phyloP scores from a whole-genome alignment of 768 basidiomycete genomes.

The Suillus subalutaceus region DNA sequence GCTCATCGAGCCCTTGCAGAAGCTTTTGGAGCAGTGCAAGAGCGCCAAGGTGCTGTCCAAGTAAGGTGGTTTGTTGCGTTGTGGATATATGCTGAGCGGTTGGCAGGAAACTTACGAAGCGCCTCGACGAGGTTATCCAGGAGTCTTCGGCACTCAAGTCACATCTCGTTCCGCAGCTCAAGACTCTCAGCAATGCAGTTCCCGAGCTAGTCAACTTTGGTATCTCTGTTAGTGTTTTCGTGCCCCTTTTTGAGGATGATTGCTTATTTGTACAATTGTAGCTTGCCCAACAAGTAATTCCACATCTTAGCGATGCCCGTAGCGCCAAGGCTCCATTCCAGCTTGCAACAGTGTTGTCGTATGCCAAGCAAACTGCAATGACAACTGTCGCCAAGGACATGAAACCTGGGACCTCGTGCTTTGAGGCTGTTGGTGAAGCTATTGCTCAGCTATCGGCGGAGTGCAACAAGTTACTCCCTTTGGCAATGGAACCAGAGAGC shows the following conservation, averaged over 20 bases:
- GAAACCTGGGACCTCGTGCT: constrained; percentile 66
- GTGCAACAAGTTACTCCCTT: constrained; percentile 68
- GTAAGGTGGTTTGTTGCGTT: constrained; percentile 42
- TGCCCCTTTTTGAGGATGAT: background rate
- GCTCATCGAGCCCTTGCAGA: constrained; percentile 81
- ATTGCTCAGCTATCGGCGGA: constrained; percentile 73
- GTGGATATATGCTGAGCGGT: constrained; percentile 7
- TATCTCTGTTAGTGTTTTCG: constrained; percentile 64
- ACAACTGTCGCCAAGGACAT: constrained; percentile 70
- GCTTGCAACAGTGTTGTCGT: constrained; percentile 66
- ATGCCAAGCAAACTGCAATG: constrained; percentile 73
- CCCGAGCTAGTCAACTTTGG: constrained; percentile 89
- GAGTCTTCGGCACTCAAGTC: constrained; percentile 73
- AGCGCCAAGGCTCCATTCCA: constrained; percentile 79
- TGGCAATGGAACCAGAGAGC: constrained; percentile 74
- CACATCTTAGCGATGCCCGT: constrained; percentile 82
- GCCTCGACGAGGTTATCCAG: constrained; percentile 78
- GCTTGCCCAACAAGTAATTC: constrained; percentile 90
- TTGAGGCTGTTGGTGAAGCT: constrained; percentile 77
- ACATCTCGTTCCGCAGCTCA: constrained; percentile 72
- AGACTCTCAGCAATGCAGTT: constrained; percentile 69
- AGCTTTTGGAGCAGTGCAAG: constrained; percentile 80
- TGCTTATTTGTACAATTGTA: constrained; percentile 31
- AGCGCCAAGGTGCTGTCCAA: constrained; percentile 78
- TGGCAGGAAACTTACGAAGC: constrained; percentile 82